Evolutionary conservation across 768 basidiomycete species (phyloP).

Genomic region (Russula virescens): DNA sequence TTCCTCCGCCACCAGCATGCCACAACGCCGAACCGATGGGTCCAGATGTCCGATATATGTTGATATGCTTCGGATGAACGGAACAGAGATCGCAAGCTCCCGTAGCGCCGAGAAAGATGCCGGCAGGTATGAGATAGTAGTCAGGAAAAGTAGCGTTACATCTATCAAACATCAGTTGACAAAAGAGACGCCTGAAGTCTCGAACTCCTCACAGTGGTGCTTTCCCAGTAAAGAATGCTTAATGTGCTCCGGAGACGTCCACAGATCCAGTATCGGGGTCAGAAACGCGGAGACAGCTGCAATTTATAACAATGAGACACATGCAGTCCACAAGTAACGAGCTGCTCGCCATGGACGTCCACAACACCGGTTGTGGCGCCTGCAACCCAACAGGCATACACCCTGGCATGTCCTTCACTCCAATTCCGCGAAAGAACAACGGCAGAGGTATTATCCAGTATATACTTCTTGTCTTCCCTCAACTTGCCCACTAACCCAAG

Average conservation of each 20-base stretch:
- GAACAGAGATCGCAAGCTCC: conserved; percentile 46
- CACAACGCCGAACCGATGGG: conserved; percentile 69
- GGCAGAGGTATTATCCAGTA: conserved; percentile 47
- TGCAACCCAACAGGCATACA: conserved; percentile 68
- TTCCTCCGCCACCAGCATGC: conserved; percentile 89
- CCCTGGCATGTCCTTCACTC: conserved; percentile 50
- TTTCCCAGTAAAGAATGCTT: conserved; percentile 69
- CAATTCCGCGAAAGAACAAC: conserved; percentile 55
- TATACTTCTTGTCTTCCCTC: conserved; percentile 38
- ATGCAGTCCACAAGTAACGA: not conserved
- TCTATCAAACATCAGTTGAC: conserved; percentile 41
- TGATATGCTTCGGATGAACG: conserved; percentile 64
- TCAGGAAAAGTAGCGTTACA: conserved; percentile 63
- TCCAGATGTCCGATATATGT: conserved; percentile 78
- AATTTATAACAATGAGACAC: conserved; percentile 7
- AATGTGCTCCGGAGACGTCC: conserved; percentile 75
- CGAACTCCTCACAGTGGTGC: conserved; percentile 60
- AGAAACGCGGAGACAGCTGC: conserved; percentile 46
- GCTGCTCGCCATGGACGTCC: conserved; percentile 31
- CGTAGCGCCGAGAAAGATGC: conserved; percentile 40
- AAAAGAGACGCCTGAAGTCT: not conserved
- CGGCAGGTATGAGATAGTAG: conserved; percentile 57
- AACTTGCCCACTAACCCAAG: conserved; percentile 47
- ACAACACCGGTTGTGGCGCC: conserved; percentile 36
- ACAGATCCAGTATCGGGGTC: conserved; percentile 48